Evolutionary conservation across 1,284 basidiomycete genomes (phyloP), one percentile per base, ranked within the genome.

Genomic region (Trichosporon sp.): DNA sequence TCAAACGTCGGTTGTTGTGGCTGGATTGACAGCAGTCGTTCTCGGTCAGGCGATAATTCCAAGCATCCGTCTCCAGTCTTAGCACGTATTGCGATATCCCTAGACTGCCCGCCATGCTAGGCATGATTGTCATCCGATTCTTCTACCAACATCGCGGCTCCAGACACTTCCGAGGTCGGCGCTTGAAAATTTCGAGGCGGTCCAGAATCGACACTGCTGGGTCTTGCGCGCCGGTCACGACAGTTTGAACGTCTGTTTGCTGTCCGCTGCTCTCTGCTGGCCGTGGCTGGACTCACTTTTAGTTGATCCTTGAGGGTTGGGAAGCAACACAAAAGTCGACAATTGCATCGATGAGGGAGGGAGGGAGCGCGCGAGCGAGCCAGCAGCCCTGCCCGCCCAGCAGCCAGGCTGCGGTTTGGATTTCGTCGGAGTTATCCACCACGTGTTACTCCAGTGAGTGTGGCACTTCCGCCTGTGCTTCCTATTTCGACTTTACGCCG

Each of bases 201-300:
- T n/a, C 43, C 4, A 16, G 7, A n/a, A 14, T 5, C 43, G 16
- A n/a, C 16, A 6, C 43, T n/a, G 14, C 1, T 16, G 14, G 14
- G 4, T 4, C 16, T 4, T 2, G 16, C 4, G 16, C 8, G 7
- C 43, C 43, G 1, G 14, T 16, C 43, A 7, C 16, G 16, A 46
- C 43, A 14, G 16, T 46, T 7, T 4, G 14, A 11, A n/a, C 43
- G 16, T 16, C n/a, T 14, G 43, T 16, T 46, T 11, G 16, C 43
- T 46, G 43, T 11, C 43, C 43, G 16, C 16, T 46, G 43, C 43
- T 46, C 43, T 46, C 21, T 16, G 11, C 35, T 21, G 12, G 54
- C 10, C 56, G 21, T 59, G 56, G 19, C 10, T 26, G 21, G 4
- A 38, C 61, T 64, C 32, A 64, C 61, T 64, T 64, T 64, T 46